A percentile compares a stretch with the other conserved stretches of the same genome.
Evolutionary conservation across 2,329 filamentous ascomycete genomes (phyloP).

Genomic region (Aspergillus sp.): DNA sequence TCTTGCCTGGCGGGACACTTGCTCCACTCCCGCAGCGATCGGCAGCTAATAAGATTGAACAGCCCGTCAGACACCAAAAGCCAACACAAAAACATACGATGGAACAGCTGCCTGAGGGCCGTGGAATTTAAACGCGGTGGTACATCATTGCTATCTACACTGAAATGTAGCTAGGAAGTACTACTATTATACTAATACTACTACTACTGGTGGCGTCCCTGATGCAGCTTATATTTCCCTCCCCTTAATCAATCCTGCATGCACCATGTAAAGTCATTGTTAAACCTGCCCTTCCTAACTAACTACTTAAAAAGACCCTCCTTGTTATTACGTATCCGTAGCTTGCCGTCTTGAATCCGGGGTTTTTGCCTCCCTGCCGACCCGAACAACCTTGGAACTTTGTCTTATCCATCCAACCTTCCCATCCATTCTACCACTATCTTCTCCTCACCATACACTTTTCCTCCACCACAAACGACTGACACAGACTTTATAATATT

Average conservation of each 20-base stretch:
- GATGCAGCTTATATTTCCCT: no score
- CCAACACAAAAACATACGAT: background rate
- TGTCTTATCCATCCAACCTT: background rate
- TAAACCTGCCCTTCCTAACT: background rate
- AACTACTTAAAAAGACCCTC: background rate
- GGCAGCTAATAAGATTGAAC: constrained; percentile 33
- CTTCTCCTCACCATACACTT: background rate
- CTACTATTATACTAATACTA: no score
- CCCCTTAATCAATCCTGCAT: background rate
- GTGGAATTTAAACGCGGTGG: no score
- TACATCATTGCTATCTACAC: no score
- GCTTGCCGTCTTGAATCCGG: constrained; percentile 12
- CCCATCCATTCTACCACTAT: background rate
- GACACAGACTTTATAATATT: background rate
- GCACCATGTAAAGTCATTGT: background rate
- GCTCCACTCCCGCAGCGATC: constrained; percentile 38
- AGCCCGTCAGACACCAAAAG: constrained; percentile 14
- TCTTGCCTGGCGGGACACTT: constrained; percentile 31
- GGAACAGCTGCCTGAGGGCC: background rate
- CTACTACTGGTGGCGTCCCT: no score
- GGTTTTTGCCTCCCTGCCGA: constrained; percentile 21
- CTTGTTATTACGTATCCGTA: background rate
- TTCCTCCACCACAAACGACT: background rate
- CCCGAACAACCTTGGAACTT: constrained; percentile 10
- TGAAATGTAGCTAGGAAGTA: no score